Evolutionary conservation across 225 moss, liverwort and hornwort species (phyloP), one percentile per base, ranked within the genome.

Genomic region (Polytrichum commune): DNA sequence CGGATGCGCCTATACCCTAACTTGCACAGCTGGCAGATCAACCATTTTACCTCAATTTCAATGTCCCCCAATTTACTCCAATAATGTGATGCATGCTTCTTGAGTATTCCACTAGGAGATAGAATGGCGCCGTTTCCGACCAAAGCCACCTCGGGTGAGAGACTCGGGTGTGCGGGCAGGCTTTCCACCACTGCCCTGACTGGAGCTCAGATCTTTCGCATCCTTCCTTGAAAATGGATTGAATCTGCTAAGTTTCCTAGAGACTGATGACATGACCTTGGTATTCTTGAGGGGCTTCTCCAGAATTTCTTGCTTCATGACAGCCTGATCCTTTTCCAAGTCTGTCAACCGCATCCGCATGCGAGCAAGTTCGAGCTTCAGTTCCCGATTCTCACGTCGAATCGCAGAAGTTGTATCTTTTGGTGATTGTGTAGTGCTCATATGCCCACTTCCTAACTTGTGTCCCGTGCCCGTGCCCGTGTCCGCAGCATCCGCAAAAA

Each of bases 261-360:
- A 90, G 62, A 98, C 91, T 29, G 98, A 87, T n/a, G 83, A 86
- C 81, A 85, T 19, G 69, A 79, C 72, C 84, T 90, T 80, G 72
- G 83, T 69, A 73, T 82, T 76, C 83, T 91, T 76, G 54, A 82
- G 58, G 19, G 88, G 79, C 60, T 85, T 88, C 76, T 98, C 95
- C 56, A 88, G 76, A 19, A 90, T 79, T 62, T 90, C 94, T 79
- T 93, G 91, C 82, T 95, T 98, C 97, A 94, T 91, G 28, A 86
- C 75, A 4, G 84, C 92, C 28, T 98, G 97, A 78, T 98, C 97
- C 69, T 92, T 98, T 81, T 98, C 97, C 57, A 98, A 82, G 64
- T 94, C 97, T 4, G 92, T 92, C 63, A 98, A 69, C 60, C 97
- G 88, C 97, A 98, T 98, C 74, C 97, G 89, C 97, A 98, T 98